A percentile compares a stretch with the other conserved stretches of the same genome.
phyloP scores from a whole-genome alignment of 225 moss, liverwort and hornwort genomes.

The Antitrichia curtipendula region DNA sequence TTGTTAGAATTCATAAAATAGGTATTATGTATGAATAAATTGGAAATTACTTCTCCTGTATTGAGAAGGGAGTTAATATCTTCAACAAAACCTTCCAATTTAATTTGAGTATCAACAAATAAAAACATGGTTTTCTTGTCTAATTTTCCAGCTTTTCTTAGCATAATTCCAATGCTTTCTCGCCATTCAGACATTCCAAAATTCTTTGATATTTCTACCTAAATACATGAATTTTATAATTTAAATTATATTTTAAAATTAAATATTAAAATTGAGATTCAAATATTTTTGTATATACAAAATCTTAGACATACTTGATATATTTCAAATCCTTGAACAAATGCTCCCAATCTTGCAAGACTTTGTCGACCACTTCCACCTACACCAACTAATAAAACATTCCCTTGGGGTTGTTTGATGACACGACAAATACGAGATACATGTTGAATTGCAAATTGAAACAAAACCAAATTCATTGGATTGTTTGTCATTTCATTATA shows the following conservation, averaged over 20 bases:
- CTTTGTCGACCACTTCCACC: constrained; percentile 92
- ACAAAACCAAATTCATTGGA: constrained; percentile 82
- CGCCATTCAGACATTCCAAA: constrained; percentile 92
- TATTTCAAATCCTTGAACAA: constrained; percentile 71
- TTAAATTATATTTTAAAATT: too few species aligned
- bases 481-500: constrained; percentile 80
- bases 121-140: constrained; percentile 76
- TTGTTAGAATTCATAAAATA: too few species aligned
- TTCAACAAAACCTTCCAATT: constrained; percentile 79
- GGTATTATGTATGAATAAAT: too few species aligned
- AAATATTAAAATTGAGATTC: background rate
- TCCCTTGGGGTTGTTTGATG: constrained; percentile 83
- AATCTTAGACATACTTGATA: constrained; percentile 29
- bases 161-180: constrained; percentile 79
- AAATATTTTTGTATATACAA: too few species aligned
- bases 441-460: constrained; percentile 92
- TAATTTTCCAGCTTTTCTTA: constrained; percentile 64
- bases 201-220: constrained; percentile 82
- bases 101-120: constrained; percentile 87
- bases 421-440: constrained; percentile 75
- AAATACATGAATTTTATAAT: background rate
- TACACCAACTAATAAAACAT: constrained; percentile 69
- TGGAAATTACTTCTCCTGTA: constrained; percentile 55
- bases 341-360: constrained; percentile 75
- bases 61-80: constrained; percentile 82